phyloP scores from a whole-genome alignment of 306 rosid species.

The Potentilla sterilis region DNA sequence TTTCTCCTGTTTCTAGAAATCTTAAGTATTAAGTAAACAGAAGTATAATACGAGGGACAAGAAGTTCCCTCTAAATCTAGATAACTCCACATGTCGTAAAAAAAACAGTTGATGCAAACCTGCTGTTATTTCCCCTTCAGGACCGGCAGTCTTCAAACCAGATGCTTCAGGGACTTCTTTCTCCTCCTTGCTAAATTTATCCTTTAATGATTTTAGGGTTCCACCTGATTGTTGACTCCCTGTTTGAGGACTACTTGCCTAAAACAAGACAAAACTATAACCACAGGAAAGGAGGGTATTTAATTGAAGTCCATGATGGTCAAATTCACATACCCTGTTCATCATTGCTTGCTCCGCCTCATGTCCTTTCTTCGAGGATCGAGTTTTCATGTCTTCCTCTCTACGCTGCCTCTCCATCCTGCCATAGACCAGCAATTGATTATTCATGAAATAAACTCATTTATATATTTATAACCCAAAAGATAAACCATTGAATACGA shows the following conservation, averaged over 20 bases:
- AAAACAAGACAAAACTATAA: slow-evolving; percentile 15
- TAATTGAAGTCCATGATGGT: neutral
- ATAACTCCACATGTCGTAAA: neutral
- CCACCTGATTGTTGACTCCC: slow-evolving; percentile 72
- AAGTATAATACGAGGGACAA: neutral
- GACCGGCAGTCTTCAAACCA: slow-evolving; percentile 90
- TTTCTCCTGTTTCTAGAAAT: neutral
- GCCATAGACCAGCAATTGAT: slow-evolving; percentile 24
- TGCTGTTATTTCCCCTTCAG: slow-evolving; percentile 98
- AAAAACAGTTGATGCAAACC: slow-evolving; percentile 46
- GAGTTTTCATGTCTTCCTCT: slow-evolving; percentile 83
- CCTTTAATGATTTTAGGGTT: slow-evolving; percentile 82
- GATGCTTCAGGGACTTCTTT: slow-evolving; percentile 81
- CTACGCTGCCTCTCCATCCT: slow-evolving; percentile 99
- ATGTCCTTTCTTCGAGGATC: slow-evolving; percentile 74
- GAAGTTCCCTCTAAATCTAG: neutral
- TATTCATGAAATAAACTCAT: neutral
- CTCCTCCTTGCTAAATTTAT: slow-evolving; percentile 72
- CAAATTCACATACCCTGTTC: slow-evolving; percentile 60
- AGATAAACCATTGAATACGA: neutral
- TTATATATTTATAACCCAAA: neutral
- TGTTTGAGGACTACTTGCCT: slow-evolving; percentile 91
- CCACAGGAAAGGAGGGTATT: slow-evolving; percentile 19
- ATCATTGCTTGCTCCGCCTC: slow-evolving; percentile 70
- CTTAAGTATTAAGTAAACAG: neutral